Base-by-base conservation (phyloP, 345 rosid genomes). In the Eucalyptus erythrocorys region DNA sequence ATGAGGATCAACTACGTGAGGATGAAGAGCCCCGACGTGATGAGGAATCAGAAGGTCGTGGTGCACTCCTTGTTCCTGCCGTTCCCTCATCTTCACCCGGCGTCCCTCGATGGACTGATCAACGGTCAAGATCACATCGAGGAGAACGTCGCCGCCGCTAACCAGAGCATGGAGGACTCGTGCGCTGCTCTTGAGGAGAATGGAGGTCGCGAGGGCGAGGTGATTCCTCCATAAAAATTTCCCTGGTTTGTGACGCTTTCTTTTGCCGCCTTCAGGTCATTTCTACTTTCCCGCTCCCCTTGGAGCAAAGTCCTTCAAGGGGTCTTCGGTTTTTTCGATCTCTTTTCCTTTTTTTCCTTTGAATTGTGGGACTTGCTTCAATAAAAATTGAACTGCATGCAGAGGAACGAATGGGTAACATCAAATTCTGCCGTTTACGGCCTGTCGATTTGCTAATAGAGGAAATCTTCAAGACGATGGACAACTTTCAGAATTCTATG, bases 61-160 rank as follows among this genome's bases (percentile, higher is more conserved):
- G 90, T 90, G 88, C 91, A 90, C 80, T 76, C 87, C 59, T 61
- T 88, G 90, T 88, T 81, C 91, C 71, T 90, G 85, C 88, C 91
- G 88, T 88, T 90, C 66, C 91, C 90, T 86, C 91, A 88, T 76
- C 88, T 86, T 87, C 88, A 88, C 34, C 51, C 88, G 11, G 90
- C 88, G 87, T 21, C 89, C 42, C 40, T 81, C 51, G 30, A 86
- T 34, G 81, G 88, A 30, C 79, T 87, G 61, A 48, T 87, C 48
- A 85, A 42, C 80, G 79, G 86, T 10, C 76, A 61, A 22, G 49
- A 59, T 50, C 61, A 86, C 47, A 32, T 22, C 64, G 71, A 64
- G 43, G 88, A 19, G 27, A 48, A 53, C n/a, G 16, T 32, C 87
- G 34, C 68, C 27, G 24, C 87, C 42, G 15, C 7, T 37, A 21